Evolutionary conservation across 1,139 yeast species (phyloP).

Genomic region (Protomyces pachydermus): DNA sequence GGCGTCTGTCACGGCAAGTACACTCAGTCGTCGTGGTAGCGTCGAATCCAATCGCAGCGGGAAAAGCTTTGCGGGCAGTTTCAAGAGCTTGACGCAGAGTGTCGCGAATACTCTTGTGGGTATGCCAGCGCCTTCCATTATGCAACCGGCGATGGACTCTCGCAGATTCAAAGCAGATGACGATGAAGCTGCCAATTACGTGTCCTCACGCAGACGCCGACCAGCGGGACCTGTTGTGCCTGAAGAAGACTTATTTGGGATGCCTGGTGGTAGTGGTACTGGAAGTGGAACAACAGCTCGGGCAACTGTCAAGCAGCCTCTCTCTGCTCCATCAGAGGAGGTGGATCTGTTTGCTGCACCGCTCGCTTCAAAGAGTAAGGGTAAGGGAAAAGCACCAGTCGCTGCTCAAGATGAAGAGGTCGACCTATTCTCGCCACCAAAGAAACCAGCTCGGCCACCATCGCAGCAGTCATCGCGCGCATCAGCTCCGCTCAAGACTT

Average conservation of each 20-base stretch:
- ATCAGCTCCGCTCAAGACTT: background rate
- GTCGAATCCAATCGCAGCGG: conserved; percentile 16
- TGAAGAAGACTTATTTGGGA: background rate
- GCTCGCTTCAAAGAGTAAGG: background rate
- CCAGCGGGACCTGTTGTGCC: background rate
- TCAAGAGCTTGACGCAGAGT: conserved; percentile 5
- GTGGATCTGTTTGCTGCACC: background rate
- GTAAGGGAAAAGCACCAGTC: conserved; percentile 7
- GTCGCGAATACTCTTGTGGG: background rate
- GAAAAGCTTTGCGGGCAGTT: conserved; percentile 9
- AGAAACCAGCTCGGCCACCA: conserved; percentile 2
- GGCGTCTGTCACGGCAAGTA: background rate
- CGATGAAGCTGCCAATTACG: conserved; percentile 8
- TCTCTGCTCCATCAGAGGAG: background rate
- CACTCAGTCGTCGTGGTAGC: conserved; percentile 2
- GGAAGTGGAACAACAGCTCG: background rate
- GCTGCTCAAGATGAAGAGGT: conserved; percentile 1
- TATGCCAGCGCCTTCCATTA: background rate
- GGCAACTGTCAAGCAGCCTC: background rate
- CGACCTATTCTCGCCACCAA: conserved; percentile 19
- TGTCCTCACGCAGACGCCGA: conserved; percentile 10
- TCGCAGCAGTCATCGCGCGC: conserved; percentile 5
- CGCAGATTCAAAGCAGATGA: conserved; percentile 18
- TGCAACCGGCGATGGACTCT: background rate
- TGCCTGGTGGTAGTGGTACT: background rate